Base-by-base conservation (phyloP, 2,329 filamentous ascomycete species). In the Colletotrichum tropicicola region DNA sequence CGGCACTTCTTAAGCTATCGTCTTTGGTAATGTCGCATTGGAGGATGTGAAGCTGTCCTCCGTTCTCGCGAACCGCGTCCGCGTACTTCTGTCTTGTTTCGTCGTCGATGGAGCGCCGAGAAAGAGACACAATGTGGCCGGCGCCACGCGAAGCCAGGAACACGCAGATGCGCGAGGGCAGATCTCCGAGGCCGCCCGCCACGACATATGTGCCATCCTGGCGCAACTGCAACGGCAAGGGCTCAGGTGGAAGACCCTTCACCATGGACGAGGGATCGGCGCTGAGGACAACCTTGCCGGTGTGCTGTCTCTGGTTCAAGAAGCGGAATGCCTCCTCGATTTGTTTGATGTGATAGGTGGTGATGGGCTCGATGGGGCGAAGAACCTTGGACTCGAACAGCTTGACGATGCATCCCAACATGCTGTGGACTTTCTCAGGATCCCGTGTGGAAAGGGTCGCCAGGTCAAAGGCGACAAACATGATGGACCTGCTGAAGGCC, bases 401-500 rank as follows among this genome's bases (percentile, higher is more conserved):
- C 5, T 69, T 37, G 3, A 58, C 53, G n/a, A 13, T 71, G 43
- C 57, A 62, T 23, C 56, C 63, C n/a, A 39, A 6, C 65, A 73
- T 62, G 5, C 70, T 62, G 37, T 71, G 68, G 70, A 67, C 72
- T 66, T 60, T 69, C 60, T 43, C 73, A 65, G 48, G 70, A 66
- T 73, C 59, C 51, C 56, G 48, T 23, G 58, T 44, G 39, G 62
- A 55, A 17, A 68, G 37, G 52, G 27, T 15, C 1, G 13, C 27
- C n/a, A 32, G 27, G 47, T 49, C 47, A 30, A 49, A 30, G 3
- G 47, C 82, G n/a, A n/a, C n/a, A n/a, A n/a, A 83, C 44, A 78
- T 82, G 32, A 78, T 77, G 62, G 83, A 84, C 37, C 67, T 70
- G 15, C 82, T 79, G 52, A 84, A 81, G 10, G 79, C 78, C 10